Percentiles rank a stretch among this genome's conserved stretches.
phyloP scores from a whole-genome alignment of 345 rosid species.

The Geranium rotundifolium region DNA sequence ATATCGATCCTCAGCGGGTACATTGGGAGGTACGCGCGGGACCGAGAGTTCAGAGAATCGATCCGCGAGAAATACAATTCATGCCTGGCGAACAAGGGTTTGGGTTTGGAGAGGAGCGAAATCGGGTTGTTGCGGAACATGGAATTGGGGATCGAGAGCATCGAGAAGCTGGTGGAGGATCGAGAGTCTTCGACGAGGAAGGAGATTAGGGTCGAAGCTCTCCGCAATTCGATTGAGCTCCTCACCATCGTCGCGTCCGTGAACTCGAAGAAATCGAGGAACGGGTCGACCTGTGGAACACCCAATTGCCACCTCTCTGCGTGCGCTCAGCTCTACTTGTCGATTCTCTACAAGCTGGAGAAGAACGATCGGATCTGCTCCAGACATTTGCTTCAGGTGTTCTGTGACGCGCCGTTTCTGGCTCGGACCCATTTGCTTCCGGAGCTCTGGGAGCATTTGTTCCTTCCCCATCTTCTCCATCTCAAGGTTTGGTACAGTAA shows the following conservation, averaged over 20 bases:
- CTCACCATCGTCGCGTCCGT: slow-evolving; percentile 34
- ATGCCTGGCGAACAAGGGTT: slow-evolving; percentile 21
- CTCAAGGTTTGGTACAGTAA: slow-evolving; percentile 48
- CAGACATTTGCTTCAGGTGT: slow-evolving; percentile 45
- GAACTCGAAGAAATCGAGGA: slow-evolving; percentile 25
- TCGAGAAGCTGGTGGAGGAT: slow-evolving; percentile 28
- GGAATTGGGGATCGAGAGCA: slow-evolving; percentile 28
- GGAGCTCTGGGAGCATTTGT: slow-evolving; percentile 60
- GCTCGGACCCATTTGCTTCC: slow-evolving; percentile 52
- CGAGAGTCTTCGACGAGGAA: slow-evolving; percentile 7
- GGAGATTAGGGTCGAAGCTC: slow-evolving; percentile 18
- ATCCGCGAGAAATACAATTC: slow-evolving; percentile 28
- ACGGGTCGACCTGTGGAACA: slow-evolving; percentile 30
- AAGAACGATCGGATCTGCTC: slow-evolving; percentile 40
- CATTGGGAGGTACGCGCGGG: slow-evolving; percentile 31
- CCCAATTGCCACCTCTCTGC: slow-evolving; percentile 50
- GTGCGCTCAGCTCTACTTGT: slow-evolving; percentile 44
- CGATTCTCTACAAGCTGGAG: slow-evolving; percentile 47
- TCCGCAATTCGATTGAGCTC: slow-evolving; percentile 26
- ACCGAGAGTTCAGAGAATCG: slow-evolving; percentile 25
- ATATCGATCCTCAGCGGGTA: slow-evolving; percentile 47
- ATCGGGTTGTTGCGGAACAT: slow-evolving; percentile 19
- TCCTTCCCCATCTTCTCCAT: slow-evolving; percentile 64
- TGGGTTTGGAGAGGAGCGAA: slow-evolving; percentile 13
- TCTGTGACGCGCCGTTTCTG: slow-evolving; percentile 39